Conservation (phyloP, 768 basidiomycete genomes). For the Tylopilus balloui region DNA sequence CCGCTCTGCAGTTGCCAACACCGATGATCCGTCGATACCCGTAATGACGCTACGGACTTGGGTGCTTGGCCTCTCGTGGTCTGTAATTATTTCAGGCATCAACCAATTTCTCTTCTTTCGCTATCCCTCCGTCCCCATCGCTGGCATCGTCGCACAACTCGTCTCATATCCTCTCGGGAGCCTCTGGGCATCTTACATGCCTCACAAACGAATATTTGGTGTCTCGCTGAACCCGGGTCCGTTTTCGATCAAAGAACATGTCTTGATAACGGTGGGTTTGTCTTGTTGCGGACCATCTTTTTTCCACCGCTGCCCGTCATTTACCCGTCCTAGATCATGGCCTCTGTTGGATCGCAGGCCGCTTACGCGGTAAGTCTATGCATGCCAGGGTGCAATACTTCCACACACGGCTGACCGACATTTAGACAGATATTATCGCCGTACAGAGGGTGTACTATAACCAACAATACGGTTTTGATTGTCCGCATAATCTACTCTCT, state of each 20-base stretch:
- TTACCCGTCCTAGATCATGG: slow-evolving; percentile 43
- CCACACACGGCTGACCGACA: background rate
- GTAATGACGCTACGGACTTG: slow-evolving; percentile 2
- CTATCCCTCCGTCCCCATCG: slow-evolving; percentile 60
- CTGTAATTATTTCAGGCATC: slow-evolving; percentile 58
- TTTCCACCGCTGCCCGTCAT: slow-evolving; percentile 13
- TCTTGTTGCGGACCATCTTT: slow-evolving; percentile 24
- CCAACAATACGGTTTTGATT: slow-evolving; percentile 57
- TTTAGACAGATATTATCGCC: slow-evolving; percentile 63
- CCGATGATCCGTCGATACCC: background rate
- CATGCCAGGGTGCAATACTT: background rate
- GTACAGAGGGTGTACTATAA: slow-evolving; percentile 72
- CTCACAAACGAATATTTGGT: slow-evolving; percentile 54
- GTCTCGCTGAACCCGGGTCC: slow-evolving; percentile 68
- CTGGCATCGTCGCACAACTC: slow-evolving; percentile 65
- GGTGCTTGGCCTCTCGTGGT: slow-evolving; percentile 43
- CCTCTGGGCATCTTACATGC: slow-evolving; percentile 49
- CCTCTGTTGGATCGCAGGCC: slow-evolving; percentile 51
- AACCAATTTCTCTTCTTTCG: slow-evolving; percentile 81
- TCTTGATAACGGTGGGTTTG: slow-evolving; percentile 53
- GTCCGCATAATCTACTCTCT: slow-evolving; percentile 31
- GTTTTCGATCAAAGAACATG: slow-evolving; percentile 76
- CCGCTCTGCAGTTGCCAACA: slow-evolving; percentile 4
- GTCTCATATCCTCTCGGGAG: slow-evolving; percentile 67
- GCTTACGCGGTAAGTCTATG: slow-evolving; percentile 52